A percentile compares a stretch with the other conserved stretches of the same genome.
Evolutionary conservation across 2,329 filamentous ascomycete species (phyloP).

Genomic region (Golovinomyces cichoracearum): DNA sequence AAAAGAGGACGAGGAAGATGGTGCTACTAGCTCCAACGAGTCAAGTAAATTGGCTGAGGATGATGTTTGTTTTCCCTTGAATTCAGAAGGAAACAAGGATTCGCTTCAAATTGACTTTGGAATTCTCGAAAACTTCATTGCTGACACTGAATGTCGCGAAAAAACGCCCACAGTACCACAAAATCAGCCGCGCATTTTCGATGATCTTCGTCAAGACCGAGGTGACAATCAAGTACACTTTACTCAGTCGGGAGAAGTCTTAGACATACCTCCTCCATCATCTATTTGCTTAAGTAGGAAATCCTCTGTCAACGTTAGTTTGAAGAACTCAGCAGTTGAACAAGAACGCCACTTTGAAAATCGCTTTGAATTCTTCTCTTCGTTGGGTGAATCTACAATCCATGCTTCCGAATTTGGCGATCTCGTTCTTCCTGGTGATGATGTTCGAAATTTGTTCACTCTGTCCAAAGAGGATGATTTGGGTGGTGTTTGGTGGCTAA

Average conservation of each 20-base stretch:
- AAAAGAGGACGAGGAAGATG: constrained; percentile 18
- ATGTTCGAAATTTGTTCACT: constrained; percentile 63
- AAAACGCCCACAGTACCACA: constrained; percentile 14
- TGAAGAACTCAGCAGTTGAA: constrained; percentile 5
- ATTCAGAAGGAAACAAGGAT: constrained; percentile 40
- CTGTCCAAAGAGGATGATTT: constrained; percentile 35
- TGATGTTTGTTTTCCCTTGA: constrained; percentile 67
- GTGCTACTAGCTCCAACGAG: constrained; percentile 32
- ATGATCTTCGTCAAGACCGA: constrained; percentile 13
- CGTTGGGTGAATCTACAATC: constrained; percentile 76
- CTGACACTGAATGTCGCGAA: constrained; percentile 28
- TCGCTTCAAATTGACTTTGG: constrained; percentile 77
- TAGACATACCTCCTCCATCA: constrained; percentile 24
- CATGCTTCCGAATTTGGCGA: constrained; percentile 74
- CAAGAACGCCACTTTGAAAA: constrained; percentile 17
- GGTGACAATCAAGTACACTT: constrained; percentile 5
- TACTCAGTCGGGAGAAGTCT: constrained; percentile 30
- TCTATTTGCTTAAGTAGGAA: constrained; percentile 25
- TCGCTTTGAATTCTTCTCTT: constrained; percentile 91
- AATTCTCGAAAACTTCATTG: constrained; percentile 75
- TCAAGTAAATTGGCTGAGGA: constrained; percentile 53
- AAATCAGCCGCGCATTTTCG: constrained; percentile 12
- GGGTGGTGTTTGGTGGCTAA: constrained; percentile 93
- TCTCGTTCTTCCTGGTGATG: constrained; percentile 68
- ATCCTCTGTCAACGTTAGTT: constrained; percentile 14